phyloP scores from a whole-genome alignment of 202 grass and related monocot genomes.

The Panicum virgatum region DNA sequence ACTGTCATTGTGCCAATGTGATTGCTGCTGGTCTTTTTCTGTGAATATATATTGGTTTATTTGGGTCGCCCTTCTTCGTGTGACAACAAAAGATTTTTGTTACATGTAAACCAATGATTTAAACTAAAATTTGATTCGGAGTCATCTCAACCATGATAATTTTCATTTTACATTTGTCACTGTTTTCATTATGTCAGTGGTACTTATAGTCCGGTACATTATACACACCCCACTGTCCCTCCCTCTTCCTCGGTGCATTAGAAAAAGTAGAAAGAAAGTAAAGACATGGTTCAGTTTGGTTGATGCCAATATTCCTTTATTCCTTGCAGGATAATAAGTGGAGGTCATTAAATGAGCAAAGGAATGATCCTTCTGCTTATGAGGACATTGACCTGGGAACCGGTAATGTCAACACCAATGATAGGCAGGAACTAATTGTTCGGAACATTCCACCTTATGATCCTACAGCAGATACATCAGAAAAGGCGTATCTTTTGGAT shows the following conservation, averaged over 20 bases:
- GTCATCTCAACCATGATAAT: neutral
- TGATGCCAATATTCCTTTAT: conserved; percentile 24
- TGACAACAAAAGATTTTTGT: conserved; percentile 10
- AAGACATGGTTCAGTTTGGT: conserved; percentile 21
- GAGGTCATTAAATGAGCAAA: conserved; percentile 51
- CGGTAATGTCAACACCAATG: conserved; percentile 12
- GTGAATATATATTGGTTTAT: neutral
- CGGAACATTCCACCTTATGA: conserved; percentile 91
- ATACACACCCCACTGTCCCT: neutral
- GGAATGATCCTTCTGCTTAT: conserved; percentile 59
- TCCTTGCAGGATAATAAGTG: conserved; percentile 70
- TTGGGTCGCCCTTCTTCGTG: neutral
- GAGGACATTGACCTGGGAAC: conserved; percentile 44
- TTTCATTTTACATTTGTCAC: conserved; percentile 13
- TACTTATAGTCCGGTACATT: neutral
- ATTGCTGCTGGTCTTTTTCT: neutral
- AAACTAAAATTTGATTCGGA: conserved; percentile 8
- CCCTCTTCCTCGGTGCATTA: too few relatives aligned
- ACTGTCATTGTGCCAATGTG: neutral
- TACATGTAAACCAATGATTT: neutral
- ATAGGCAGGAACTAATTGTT: conserved; percentile 27
- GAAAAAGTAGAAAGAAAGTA: neutral
- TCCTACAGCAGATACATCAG: conserved; percentile 66
- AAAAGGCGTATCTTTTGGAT: conserved; percentile 68
- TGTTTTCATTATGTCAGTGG: too few relatives aligned